Evolutionary conservation across 1,284 basidiomycete genomes (phyloP), one percentile per base, ranked within the genome.

Genomic region (Ceratobasidium papillatum): DNA sequence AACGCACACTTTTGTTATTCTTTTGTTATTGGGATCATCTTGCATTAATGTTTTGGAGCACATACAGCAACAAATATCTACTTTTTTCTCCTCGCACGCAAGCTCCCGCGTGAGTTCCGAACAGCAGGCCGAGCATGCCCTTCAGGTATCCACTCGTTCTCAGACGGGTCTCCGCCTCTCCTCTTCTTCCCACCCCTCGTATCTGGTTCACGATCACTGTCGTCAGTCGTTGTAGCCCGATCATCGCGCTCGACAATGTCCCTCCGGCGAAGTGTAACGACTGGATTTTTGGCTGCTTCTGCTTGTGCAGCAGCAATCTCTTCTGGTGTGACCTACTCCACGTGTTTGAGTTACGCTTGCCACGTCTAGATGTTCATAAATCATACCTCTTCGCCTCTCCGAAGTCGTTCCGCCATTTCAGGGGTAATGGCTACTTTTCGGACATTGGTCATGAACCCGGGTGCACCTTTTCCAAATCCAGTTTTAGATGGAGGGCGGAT

Each of bases 381-480:
- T 51, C 64, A 38, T 30, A 75, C 74, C 65, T 71, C 51, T 34
- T 75, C 74, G 51, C 74, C 74, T 17, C 74, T 27, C 17, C 65
- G n/a, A 22, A 75, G 19, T 38, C 74, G 74, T 32, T 45, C 74
- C 45, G 74, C 74, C 41, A 75, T n/a, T 27, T 75, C 66, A 41
- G 74, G 74, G 22, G 74, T 75, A 22, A 75, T 59, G 2, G 65
- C 56, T 1, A 75, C 56, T 41, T 75, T 68, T n/a, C 43, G 49
- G 22, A 66, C 66, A 45, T 56, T 75, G 17, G 74, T 75, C 34
- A 69, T 51, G 32, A 75, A 75, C n/a, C 74, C 74, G 2, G 74
- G 74, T 58, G 74, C 74, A 25, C 74, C 74, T 41, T 75, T 75
- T 22, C 74, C 74, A 54, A 75, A 71, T 25, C 74, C 74, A 17